Base-by-base conservation (phyloP, 208 protist species). In the Leishmania tropica region DNA sequence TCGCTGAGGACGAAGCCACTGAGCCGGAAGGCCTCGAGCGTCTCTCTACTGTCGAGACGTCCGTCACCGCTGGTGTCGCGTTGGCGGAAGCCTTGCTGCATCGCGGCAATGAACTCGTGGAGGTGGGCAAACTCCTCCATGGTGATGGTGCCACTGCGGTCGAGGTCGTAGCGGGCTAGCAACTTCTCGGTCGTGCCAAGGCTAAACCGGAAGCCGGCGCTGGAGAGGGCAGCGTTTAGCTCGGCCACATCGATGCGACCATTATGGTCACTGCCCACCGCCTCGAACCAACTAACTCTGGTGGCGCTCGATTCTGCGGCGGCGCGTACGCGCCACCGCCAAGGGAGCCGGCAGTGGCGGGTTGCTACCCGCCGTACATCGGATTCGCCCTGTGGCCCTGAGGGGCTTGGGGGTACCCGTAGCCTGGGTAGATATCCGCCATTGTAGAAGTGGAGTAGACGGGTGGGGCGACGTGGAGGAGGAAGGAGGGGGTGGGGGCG, bases 121-220 rank as follows among this genome's bases (percentile, higher is more conserved):
- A 96, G 78, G 51, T 92, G 74, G 58, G 85, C 80, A 78, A 97
- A 97, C 77, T 96, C 94, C 11, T 86, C 58, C n/a, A 93, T 90
- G 15, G 83, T 85, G 74, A 97, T 88, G 64, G 82, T 68, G 65
- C 91, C 94, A 53, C 82, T 87, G 60, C 78, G 62, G 80, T 97
- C 85, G 35, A 76, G 71, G 78, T 98, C 94, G 80, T 92, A 96
- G 85, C 96, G 91, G 65, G 37, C 77, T 42, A 98, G 72, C 72
- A 98, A 76, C 75, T 86, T 88, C 84, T 95, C 87, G 3, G 92
- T 93, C 75, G 89, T 95, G 37, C 82, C 88, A n/a, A 90, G 71
- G 78, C 85, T 90, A 79, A 97, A 98, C 60, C 75, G 70, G 58
- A 84, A 81, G 56, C 93, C 93, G 11, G 88, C 83, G 40, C 83